These are phyloP conservation scores for Harringtonia aguacate DNA, from an alignment of 2,329 filamentous ascomycete genomes.

Conservation along the genomic window DNA sequence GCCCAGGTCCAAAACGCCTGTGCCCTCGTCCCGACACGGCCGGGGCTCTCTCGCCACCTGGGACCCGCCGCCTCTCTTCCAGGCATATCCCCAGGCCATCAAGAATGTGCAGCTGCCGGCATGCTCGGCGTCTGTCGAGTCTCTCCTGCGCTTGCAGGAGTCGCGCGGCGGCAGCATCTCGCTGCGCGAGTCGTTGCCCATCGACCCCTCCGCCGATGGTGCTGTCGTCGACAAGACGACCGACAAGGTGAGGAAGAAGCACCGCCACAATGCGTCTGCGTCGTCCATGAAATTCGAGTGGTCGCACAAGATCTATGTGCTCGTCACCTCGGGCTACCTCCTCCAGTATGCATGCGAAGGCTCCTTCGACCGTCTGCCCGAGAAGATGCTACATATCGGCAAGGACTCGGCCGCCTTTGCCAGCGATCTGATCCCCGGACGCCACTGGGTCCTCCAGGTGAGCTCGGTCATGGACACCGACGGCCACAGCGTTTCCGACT, in stretches of 20 bases:
- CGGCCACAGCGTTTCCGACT: conserved; percentile 35
- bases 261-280: conserved; percentile 29
- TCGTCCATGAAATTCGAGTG: conserved; percentile 46
- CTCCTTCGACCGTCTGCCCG: conserved; percentile 58
- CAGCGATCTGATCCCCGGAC: conserved; percentile 68
- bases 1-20: conserved; percentile 11
- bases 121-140: conserved; percentile 57
- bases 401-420: conserved; percentile 70
- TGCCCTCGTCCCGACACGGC: conserved; percentile 7
- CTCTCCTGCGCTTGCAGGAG: conserved; percentile 52
- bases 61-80: conserved; percentile 69
- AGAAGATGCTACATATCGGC: conserved; percentile 62
- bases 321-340: conserved; percentile 61
- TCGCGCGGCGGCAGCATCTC: conserved; percentile 32
- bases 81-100: conserved; percentile 75
- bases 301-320: conserved; percentile 61
- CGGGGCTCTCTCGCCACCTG: conserved; percentile 34
- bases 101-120: conserved; percentile 63
- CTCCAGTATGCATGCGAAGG: conserved; percentile 66
- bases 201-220: conserved; percentile 18
- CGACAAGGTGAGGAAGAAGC: conserved; percentile 26
- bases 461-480: conserved; percentile 54
- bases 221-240: not conserved
- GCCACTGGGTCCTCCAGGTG: conserved; percentile 71
- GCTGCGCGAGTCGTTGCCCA: not conserved